Evolutionary conservation across 2,329 filamentous ascomycete species (phyloP).

Genomic region (Neonectria ditissima): DNA sequence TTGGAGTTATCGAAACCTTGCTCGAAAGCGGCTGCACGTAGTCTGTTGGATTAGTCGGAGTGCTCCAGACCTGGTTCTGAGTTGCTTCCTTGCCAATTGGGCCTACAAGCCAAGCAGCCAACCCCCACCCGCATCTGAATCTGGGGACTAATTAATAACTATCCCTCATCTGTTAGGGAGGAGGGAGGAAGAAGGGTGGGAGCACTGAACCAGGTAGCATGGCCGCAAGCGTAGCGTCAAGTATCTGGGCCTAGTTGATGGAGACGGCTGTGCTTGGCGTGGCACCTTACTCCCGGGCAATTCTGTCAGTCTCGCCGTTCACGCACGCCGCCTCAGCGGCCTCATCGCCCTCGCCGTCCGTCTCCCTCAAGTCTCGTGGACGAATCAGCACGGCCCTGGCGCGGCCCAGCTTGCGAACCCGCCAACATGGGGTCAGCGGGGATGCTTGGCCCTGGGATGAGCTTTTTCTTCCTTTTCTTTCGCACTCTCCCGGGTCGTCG

Average conservation of each 20-base stretch:
- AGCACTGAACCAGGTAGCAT: not conserved
- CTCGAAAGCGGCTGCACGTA: not conserved
- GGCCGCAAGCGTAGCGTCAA: conserved; percentile 5
- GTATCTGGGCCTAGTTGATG: not conserved
- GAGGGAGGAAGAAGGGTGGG: not conserved
- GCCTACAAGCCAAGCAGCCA: not conserved
- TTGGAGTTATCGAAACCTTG: conserved; percentile 21
- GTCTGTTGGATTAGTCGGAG: conserved; percentile 2
- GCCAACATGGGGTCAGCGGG: conserved; percentile 10
- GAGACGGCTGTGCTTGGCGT: conserved; percentile 19
- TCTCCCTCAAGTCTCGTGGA: not conserved
- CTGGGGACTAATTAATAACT: conserved; percentile 12
- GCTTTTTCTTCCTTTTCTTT: conserved; percentile 2
- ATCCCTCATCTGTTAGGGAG: conserved; percentile 25
- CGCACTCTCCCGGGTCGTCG: conserved; percentile 11
- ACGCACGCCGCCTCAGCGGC: not conserved
- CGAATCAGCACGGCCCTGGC: not conserved
- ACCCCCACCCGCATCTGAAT: conserved; percentile 40
- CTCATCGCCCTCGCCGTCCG: not conserved
- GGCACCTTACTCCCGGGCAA: conserved; percentile 6
- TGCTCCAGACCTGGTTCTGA: not conserved
- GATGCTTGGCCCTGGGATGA: not conserved
- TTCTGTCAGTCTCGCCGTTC: conserved; percentile 1
- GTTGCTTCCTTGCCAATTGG: conserved; percentile 1
- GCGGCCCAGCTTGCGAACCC: not conserved